Base-by-base conservation (phyloP, 1,284 basidiomycete species). In the Anthracocystis walkeri region DNA sequence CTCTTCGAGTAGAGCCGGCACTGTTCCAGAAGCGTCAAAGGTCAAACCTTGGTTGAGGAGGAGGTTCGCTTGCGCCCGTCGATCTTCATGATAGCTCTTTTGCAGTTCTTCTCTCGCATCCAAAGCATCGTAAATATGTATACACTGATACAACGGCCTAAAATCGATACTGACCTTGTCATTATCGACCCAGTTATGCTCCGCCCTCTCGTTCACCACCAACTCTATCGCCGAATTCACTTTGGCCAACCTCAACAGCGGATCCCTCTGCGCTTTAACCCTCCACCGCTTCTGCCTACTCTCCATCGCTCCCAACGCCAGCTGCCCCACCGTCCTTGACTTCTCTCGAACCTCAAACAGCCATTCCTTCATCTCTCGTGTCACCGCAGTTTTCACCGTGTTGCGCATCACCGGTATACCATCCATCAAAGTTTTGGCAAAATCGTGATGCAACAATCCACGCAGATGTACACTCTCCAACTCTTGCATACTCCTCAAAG, bases 311-410 rank as follows among this genome's bases (percentile, higher is more conserved):
- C 97, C 94, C 38, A 97, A 89, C 0, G 96, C 96, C 6, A 95
- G 88, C 71, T 89, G 89, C 2, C 97, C 97, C 1, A 99, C 92
- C 51, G 92, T 90, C 0, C 91, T 90, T 62, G 92, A 93, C 66
- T 93, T 90, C 79, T 97, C 95, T 57, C 97, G 88, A 61, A 98
- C 95, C 80, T 98, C 94, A 58, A 96, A 90, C 27, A 99, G 87
- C 97, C 97, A 99, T 71, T 97, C 92, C 85, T 98, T 99, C 87
- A 95, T 92, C 8, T 95, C 93, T 0, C 94, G 92, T 0, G 93
- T 96, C 2, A 99, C 97, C 0, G 93, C 92, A 79, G 93, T 92
- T 84, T 95, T 94, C 82, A 99, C 93, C 77, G 94, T 92, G 21
- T 89, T 87, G 8, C 95, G 91, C 51, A 96, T 88, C 0, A 94